Evolutionary conservation across 352 stramenopile genomes (phyloP).

Genomic region (Sclerospora graminicola): DNA sequence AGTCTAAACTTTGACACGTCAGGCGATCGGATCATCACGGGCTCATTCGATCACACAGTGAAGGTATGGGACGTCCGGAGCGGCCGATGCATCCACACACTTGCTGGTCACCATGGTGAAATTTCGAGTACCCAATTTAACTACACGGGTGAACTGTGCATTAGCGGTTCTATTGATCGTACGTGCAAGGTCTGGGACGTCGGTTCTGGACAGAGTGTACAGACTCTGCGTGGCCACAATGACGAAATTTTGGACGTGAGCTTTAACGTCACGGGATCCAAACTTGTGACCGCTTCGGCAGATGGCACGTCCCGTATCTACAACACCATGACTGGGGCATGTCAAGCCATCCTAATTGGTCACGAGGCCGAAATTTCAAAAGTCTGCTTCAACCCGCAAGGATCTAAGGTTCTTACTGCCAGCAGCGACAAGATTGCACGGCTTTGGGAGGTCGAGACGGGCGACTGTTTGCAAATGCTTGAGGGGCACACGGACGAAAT

Average conservation of each 20-base stretch:
- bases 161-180: conserved; percentile 90
- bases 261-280: conserved; percentile 95
- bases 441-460: conserved; percentile 87
- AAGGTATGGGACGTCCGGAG: conserved; percentile 87
- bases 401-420: too few species aligned
- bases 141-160: conserved; percentile 88
- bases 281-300: too few species aligned
- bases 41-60: conserved; percentile 92
- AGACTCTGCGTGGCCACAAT: conserved; percentile 90
- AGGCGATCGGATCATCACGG: conserved; percentile 89
- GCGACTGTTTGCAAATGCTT: conserved; percentile 91
- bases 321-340: too few species aligned
- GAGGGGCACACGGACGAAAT: conserved; percentile 96
- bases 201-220: conserved; percentile 83
- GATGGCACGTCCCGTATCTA: too few species aligned
- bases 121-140: conserved; percentile 94
- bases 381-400: too few species aligned
- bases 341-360: too few species aligned
- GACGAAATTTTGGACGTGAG: conserved; percentile 93
- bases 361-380: too few species aligned
- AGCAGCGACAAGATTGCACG: too few species aligned
- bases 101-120: conserved; percentile 90
- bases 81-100: conserved; percentile 85
- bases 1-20: conserved; percentile 92
- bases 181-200: conserved; percentile 94